phyloP scores from a whole-genome alignment of 306 rosid genomes.

The Lathyrus oleraceus region DNA sequence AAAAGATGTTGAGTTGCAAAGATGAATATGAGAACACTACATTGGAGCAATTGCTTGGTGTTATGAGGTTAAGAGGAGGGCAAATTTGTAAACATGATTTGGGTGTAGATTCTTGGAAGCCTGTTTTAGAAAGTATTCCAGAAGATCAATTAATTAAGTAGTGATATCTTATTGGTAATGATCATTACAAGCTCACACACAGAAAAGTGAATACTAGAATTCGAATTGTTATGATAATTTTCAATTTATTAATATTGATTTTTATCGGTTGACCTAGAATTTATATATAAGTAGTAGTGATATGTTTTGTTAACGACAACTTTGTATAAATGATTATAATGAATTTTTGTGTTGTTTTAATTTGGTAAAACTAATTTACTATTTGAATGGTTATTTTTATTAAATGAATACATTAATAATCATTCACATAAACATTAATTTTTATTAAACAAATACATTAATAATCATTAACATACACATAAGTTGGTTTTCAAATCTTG shows the following conservation, averaged over 20 bases:
- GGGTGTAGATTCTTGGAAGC: conserved; percentile 50
- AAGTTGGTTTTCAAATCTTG: no score
- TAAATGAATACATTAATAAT: not conserved
- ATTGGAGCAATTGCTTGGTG: conserved; percentile 61
- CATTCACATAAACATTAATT: no score
- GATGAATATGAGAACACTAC: conserved; percentile 33
- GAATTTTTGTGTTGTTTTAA: not conserved
- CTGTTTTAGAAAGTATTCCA: conserved; percentile 64
- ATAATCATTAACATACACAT: no score
- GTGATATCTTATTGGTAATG: no score
- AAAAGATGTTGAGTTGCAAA: conserved; percentile 48
- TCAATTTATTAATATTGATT: no score
- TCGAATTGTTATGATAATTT: no score
- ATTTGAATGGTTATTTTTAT: not conserved
- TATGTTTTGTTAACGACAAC: not conserved
- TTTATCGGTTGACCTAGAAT: no score
- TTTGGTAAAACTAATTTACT: no score
- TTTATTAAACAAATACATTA: no score
- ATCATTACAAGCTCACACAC: no score
- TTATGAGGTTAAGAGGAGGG: conserved; percentile 54
- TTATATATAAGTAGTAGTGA: not conserved
- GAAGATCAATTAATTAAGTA: conserved; percentile 46
- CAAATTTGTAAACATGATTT: conserved; percentile 37
- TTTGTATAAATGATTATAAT: conserved; percentile 21
- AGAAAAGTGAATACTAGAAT: no score